Evolutionary conservation across 495 filamentous ascomycete species (phyloP).

Genomic region (Pyrenula massariospora): DNA sequence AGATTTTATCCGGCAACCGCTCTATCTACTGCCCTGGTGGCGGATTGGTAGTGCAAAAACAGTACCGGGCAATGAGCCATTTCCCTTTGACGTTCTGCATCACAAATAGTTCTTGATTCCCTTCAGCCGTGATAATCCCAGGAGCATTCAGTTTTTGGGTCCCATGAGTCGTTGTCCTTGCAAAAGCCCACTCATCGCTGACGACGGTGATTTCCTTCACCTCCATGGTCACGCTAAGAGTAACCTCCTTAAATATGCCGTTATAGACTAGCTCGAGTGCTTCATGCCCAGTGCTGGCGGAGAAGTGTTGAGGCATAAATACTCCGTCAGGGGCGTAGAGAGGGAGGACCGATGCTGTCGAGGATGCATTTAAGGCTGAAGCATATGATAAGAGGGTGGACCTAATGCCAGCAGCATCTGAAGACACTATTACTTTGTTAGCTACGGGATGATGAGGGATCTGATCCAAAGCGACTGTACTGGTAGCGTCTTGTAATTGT

Average conservation of each 20-base stretch:
- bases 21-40: neutral
- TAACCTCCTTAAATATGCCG: neutral
- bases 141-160: neutral
- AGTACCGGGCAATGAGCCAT: neutral
- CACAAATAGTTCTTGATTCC: neutral
- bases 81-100: neutral
- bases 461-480: no score
- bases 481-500: no score
- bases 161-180: neutral
- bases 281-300: neutral
- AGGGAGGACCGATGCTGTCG: neutral
- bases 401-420: neutral
- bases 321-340: neutral
- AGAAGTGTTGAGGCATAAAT: neutral
- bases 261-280: neutral
- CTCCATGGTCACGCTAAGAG: neutral
- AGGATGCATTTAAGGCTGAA: neutral
- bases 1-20: no score
- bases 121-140: neutral
- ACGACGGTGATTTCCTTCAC: neutral
- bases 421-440: neutral
- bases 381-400: neutral
- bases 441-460: no score
- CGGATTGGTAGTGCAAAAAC: neutral
- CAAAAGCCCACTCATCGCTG: neutral